These are phyloP conservation scores for Logfia minima DNA, from an alignment of 129 eudicot genomes.

Conservation along the genomic window DNA sequence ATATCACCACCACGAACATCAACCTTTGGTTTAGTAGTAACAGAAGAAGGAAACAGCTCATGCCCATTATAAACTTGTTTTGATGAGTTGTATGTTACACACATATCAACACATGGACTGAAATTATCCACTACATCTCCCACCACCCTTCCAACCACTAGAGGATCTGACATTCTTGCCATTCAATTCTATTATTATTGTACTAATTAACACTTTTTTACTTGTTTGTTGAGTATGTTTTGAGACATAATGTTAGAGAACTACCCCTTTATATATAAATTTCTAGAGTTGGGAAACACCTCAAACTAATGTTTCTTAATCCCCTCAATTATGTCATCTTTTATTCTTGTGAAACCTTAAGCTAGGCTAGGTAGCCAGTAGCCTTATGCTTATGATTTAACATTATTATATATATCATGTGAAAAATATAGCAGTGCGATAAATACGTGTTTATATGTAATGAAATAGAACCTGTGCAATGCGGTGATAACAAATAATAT, in stretches of 20 bases:
- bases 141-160: slow-evolving; percentile 71
- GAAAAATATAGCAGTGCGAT: no score
- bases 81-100: slow-evolving; percentile 67
- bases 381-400: neutral
- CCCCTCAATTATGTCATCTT: slow-evolving; percentile 14
- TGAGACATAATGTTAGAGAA: slow-evolving; percentile 13
- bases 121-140: slow-evolving; percentile 85
- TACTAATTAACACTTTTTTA: neutral
- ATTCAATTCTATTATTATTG: slow-evolving; percentile 16
- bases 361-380: neutral
- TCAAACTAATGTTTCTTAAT: slow-evolving; percentile 3
- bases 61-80: slow-evolving; percentile 91
- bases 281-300: slow-evolving; percentile 26
- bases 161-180: slow-evolving; percentile 62
- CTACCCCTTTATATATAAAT: slow-evolving; percentile 25
- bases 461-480: no score
- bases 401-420: neutral
- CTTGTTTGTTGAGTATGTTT: neutral
- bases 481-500: no score
- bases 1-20: slow-evolving; percentile 87
- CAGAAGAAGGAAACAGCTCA: slow-evolving; percentile 85
- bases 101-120: slow-evolving; percentile 61
- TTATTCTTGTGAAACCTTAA: neutral
- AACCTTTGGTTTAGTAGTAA: slow-evolving; percentile 80
- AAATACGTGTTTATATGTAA: no score